phyloP scores from a whole-genome alignment of 2,329 filamentous ascomycete genomes.

The Epichloe scottii region DNA sequence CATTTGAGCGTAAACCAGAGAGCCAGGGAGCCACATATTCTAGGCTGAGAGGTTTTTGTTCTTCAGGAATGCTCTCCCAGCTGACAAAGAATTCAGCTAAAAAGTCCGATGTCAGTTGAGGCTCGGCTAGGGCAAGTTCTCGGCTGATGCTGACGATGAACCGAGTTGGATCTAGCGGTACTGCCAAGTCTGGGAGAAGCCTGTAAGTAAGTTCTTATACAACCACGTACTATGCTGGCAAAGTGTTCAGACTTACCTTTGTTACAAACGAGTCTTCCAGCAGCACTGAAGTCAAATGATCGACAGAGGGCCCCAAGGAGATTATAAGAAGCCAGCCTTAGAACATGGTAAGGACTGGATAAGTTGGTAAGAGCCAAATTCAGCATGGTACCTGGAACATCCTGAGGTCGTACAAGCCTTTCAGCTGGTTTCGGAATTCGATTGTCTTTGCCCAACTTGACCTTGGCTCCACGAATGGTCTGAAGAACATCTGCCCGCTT shows the following conservation, averaged over 20 bases:
- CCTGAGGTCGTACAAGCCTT: constrained; percentile 54
- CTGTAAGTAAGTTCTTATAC: neutral
- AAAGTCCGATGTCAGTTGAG: constrained; percentile 56
- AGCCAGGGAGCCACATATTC: constrained; percentile 62
- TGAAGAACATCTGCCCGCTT: constrained; percentile 51
- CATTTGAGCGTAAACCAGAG: constrained; percentile 44
- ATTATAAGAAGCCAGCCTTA: constrained; percentile 55
- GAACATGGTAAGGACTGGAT: constrained; percentile 44
- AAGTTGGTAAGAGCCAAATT: constrained; percentile 57
- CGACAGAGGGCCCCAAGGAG: constrained; percentile 53
- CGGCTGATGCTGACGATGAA: constrained; percentile 56
- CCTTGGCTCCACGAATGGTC: constrained; percentile 49
- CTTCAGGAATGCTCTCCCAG: constrained; percentile 56
- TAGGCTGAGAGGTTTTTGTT: constrained; percentile 53
- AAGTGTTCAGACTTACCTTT: constrained; percentile 33
- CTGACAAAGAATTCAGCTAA: constrained; percentile 62
- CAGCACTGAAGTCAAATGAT: constrained; percentile 53
- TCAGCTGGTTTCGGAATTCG: constrained; percentile 49
- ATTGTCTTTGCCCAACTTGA: constrained; percentile 51
- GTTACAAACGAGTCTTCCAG: constrained; percentile 47
- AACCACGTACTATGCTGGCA: no score
- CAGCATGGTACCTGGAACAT: constrained; percentile 56
- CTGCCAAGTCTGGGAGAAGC: constrained; percentile 38
- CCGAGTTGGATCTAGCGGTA: constrained; percentile 49
- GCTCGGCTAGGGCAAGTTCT: constrained; percentile 48